Base-by-base conservation (phyloP, 148 eudicot genomes). In the Dianthus caryophyllus region DNA sequence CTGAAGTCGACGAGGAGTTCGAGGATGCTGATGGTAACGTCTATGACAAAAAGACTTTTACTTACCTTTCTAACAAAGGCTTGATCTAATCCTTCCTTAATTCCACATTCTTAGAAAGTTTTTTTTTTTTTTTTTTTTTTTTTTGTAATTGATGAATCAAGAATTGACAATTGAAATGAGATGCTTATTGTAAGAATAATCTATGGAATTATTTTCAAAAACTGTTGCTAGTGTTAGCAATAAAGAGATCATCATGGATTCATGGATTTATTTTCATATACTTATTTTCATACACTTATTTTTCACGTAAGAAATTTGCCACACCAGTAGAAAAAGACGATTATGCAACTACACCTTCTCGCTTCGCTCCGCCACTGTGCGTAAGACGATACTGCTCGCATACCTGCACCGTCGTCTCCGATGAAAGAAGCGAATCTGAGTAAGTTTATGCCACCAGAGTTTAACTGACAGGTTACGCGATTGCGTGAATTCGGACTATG, bases 281-380 rank as follows among this genome's bases (percentile, higher is more conserved):
- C n/a, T n/a, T n/a, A n/a, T n/a, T n/a, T n/a, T n/a, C n/a, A n/a
- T n/a, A n/a, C n/a, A n/a, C n/a, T n/a, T n/a, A n/a, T n/a, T n/a
- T n/a, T n/a, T n/a, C n/a, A n/a, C n/a, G n/a, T n/a, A n/a, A 0
- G 61, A 22, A 46, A 0, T 38, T 38, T 13, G 39, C n/a, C 43
- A 30, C 57, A n/a, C n/a, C n/a, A 54, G 6, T 12, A 38, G 71
- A 66, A 6, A 58, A 41, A 30, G 76, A 67, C 10, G 69, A 20
- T n/a, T n/a, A 16, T 36, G 68, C 18, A 22, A 39, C 58, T 12
- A 36, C 52, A 24, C 29, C 26, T 22, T 60, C 51, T 8, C 76
- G 64, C 44, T 29, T 78, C 62, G 78, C 82, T 56, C 73, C 62
- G 24, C 82, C 82, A 33, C 82, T 78, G 16, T 75, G 78, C 13